phyloP scores from a whole-genome alignment of 768 basidiomycete genomes.

The Rhodotorula kratochvilovae region DNA sequence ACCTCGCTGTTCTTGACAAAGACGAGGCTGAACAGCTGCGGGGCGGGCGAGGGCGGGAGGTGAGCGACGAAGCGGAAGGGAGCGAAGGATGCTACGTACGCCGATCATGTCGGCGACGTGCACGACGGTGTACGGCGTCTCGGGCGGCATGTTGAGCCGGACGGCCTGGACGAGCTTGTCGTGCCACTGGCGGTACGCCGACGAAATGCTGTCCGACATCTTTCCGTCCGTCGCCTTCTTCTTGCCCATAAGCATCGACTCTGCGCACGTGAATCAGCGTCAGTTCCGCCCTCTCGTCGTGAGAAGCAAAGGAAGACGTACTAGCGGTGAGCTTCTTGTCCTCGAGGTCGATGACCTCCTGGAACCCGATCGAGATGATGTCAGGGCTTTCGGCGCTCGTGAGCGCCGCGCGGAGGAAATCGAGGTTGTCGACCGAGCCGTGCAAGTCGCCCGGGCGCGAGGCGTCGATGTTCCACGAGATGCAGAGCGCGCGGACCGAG shows the following conservation, averaged over 20 bases:
- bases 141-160: conserved; percentile 65
- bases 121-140: conserved; percentile 69
- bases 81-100: conserved; percentile 14
- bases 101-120: conserved; percentile 89
- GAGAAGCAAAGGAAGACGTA: conserved; percentile 41
- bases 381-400: conserved; percentile 71
- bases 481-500: conserved; percentile 67
- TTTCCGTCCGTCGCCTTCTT: conserved; percentile 62
- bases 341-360: conserved; percentile 95
- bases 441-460: conserved; percentile 70
- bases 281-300: background rate
- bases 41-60: background rate
- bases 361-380: conserved; percentile 88
- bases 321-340: conserved; percentile 78
- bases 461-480: conserved; percentile 91
- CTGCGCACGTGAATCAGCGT: conserved; percentile 43
- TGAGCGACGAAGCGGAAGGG: background rate
- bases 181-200: conserved; percentile 82
- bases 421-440: conserved; percentile 63
- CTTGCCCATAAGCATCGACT: conserved; percentile 74
- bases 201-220: conserved; percentile 76
- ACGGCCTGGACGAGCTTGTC: conserved; percentile 72
- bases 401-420: conserved; percentile 74
- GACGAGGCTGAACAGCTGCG: conserved; percentile 61
- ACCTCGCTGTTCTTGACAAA: conserved; percentile 61